Evolutionary conservation across 345 rosid species (phyloP).

Genomic region (Capsella bursapastoris): DNA sequence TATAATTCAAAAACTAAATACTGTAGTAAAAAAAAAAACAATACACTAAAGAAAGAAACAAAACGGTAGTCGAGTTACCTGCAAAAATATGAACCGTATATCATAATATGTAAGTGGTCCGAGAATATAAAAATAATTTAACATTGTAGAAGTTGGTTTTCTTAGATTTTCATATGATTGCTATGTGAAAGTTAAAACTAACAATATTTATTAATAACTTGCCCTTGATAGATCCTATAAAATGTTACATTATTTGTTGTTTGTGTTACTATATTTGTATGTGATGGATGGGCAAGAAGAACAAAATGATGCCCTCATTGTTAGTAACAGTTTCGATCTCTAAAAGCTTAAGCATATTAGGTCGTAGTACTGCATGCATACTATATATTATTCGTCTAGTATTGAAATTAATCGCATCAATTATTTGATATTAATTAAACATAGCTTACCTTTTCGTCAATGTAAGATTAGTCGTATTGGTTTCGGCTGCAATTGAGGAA

Average conservation of each 20-base stretch:
- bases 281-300: background rate
- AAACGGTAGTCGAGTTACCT: constrained; percentile 30
- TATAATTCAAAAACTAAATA: background rate
- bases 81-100: constrained; percentile 32
- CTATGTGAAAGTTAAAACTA: background rate
- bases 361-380: no score
- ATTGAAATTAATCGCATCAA: background rate
- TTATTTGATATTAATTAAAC: background rate
- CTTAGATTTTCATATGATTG: background rate
- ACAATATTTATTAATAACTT: background rate
- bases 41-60: background rate
- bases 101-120: constrained; percentile 20
- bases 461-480: constrained; percentile 21
- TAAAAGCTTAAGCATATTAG: background rate
- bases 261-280: background rate
- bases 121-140: background rate
- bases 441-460: constrained; percentile 5
- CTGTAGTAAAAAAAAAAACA: background rate
- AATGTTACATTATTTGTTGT: background rate
- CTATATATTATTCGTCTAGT: background rate
- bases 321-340: no score
- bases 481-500: constrained; percentile 35
- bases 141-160: background rate
- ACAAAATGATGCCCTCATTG: background rate
- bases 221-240: background rate